These are phyloP conservation scores for Hygrophorus pudorinus DNA, from an alignment of 768 basidiomycete genomes.

Conservation along the genomic window DNA sequence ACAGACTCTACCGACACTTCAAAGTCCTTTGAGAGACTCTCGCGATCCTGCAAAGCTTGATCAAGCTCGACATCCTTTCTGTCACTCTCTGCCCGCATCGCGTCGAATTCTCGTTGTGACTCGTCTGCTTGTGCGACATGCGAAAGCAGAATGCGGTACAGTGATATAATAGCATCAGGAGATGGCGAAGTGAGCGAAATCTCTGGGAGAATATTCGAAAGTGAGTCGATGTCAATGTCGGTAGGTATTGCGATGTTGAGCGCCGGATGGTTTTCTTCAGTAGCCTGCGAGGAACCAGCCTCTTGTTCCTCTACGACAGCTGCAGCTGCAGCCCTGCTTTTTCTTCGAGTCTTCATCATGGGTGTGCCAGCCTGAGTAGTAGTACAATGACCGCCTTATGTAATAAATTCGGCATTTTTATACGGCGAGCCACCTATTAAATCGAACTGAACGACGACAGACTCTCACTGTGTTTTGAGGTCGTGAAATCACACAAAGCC, in stretches of 20 bases:
- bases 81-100: constrained; percentile 53
- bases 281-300: constrained; percentile 14
- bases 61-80: constrained; percentile 78
- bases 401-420: neutral
- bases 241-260: constrained; percentile 44
- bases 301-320: constrained; percentile 23
- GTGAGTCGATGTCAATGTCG: constrained; percentile 55
- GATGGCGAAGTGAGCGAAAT: constrained; percentile 44
- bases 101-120: constrained; percentile 57
- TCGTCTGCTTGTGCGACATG: constrained; percentile 48
- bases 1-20: constrained; percentile 41
- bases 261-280: constrained; percentile 20
- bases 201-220: constrained; percentile 55
- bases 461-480: neutral
- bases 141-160: constrained; percentile 54
- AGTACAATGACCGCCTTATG: too few relatives aligned
- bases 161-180: constrained; percentile 45
- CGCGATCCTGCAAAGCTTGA: constrained; percentile 73
- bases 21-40: constrained; percentile 47
- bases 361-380: neutral
- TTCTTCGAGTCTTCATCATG: constrained; percentile 49
- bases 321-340: constrained; percentile 44
- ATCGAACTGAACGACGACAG: too few relatives aligned
- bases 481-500: neutral
- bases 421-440: too few relatives aligned